Percentiles rank a stretch among this genome's conserved stretches.
These are phyloP conservation scores for Melanogaster broomeanus DNA, from an alignment of 768 basidiomycete genomes.

Conservation along the genomic window DNA sequence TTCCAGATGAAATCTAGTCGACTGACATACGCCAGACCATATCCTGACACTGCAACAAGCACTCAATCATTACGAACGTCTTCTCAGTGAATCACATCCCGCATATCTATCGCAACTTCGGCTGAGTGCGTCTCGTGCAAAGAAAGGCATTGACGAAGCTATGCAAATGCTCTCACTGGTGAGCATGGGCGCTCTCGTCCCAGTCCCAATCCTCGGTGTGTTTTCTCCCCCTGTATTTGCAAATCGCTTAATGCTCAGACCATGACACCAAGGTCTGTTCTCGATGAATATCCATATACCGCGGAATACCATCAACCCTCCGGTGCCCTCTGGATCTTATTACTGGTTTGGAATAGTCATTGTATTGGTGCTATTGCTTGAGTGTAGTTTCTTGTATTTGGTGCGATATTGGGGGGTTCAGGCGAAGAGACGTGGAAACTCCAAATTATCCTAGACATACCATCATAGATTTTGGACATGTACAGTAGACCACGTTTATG, in stretches of 20 bases:
- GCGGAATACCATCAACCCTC: slow-evolving; percentile 39
- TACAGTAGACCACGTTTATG: too few relatives aligned
- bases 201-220: slow-evolving; percentile 62
- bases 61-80: slow-evolving; percentile 83
- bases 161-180: slow-evolving; percentile 69
- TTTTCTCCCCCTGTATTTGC: neutral
- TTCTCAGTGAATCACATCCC: slow-evolving; percentile 86
- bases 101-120: slow-evolving; percentile 81
- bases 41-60: slow-evolving; percentile 86
- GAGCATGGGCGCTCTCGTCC: slow-evolving; percentile 64
- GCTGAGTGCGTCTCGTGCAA: slow-evolving; percentile 56
- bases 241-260: neutral
- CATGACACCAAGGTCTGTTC: slow-evolving; percentile 50
- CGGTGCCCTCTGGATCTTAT: slow-evolving; percentile 36
- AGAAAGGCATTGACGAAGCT: slow-evolving; percentile 63
- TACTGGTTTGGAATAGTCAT: slow-evolving; percentile 60
- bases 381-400: slow-evolving; percentile 44
- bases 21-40: slow-evolving; percentile 60
- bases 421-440: slow-evolving; percentile 45
- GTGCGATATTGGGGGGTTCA: slow-evolving; percentile 67
- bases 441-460: slow-evolving; percentile 2
- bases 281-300: slow-evolving; percentile 72
- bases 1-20: neutral
- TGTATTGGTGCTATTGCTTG: slow-evolving; percentile 43
- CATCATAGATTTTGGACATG: neutral